Conservation (phyloP, 257 asterid genomes). For the Solanum verrucosum region DNA sequence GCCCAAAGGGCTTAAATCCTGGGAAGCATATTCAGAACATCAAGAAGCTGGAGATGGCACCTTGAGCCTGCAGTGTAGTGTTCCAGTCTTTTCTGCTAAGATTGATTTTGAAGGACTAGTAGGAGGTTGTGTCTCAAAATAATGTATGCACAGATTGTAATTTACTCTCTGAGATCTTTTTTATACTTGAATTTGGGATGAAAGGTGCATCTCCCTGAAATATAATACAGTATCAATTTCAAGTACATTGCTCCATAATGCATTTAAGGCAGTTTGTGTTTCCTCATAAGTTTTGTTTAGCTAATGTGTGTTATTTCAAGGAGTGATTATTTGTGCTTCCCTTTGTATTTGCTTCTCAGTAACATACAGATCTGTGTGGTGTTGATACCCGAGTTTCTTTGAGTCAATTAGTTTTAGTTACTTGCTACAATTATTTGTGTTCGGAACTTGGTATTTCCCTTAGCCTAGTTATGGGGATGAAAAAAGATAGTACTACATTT, state of each 20-base stretch:
- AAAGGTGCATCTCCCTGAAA: neutral
- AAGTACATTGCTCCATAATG: neutral
- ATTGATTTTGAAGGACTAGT: slow-evolving; percentile 13
- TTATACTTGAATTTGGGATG: neutral
- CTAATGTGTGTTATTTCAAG: neutral
- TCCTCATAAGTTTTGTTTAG: neutral
- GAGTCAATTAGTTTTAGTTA: neutral
- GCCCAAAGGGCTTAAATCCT: slow-evolving; percentile 94
- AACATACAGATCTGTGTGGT: neutral
- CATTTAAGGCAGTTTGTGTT: neutral
- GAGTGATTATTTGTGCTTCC: neutral
- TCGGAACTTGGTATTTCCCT: neutral
- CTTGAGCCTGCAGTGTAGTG: neutral
- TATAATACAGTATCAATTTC: neutral
- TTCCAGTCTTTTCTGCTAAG: slow-evolving; percentile 4
- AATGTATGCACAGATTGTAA: slow-evolving; percentile 3
- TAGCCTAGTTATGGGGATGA: neutral
- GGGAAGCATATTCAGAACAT: slow-evolving; percentile 88
- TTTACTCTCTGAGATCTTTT: slow-evolving; percentile 5
- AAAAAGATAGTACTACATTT: neutral
- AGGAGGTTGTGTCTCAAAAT: slow-evolving; percentile 9
- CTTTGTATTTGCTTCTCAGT: neutral
- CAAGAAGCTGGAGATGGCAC: slow-evolving; percentile 60
- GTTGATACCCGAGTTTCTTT: neutral
- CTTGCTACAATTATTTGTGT: neutral